These are phyloP conservation scores for Amanita molliuscula DNA, from an alignment of 768 basidiomycete species.

Conservation along the genomic window DNA sequence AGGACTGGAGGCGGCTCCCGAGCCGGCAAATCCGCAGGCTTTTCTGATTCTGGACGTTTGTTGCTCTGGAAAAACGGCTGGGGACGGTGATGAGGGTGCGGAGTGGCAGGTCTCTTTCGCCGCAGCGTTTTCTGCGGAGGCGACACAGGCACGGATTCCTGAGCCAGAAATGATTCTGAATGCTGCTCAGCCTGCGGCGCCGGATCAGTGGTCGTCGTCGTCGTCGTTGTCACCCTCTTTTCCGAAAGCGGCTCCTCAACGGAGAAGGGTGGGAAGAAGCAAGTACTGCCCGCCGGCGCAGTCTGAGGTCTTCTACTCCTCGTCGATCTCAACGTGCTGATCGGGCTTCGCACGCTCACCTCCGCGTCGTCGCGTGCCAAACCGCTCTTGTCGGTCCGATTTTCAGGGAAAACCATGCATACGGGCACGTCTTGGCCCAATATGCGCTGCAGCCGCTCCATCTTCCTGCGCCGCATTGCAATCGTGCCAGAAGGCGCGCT, in stretches of 20 bases:
- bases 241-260: neutral
- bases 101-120: neutral
- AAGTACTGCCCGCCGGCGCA: neutral
- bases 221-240: neutral
- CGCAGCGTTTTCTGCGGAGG: neutral
- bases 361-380: neutral
- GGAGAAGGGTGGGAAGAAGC: neutral
- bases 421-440: conserved; percentile 4
- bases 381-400: neutral
- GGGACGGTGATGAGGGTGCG: neutral
- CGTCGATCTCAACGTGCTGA: neutral
- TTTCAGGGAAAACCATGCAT: neutral
- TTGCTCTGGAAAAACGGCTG: neutral
- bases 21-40: too few relatives aligned
- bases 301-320: neutral
- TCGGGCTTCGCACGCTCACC: neutral
- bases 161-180: neutral
- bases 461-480: conserved; percentile 2
- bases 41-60: too few relatives aligned
- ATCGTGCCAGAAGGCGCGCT: neutral
- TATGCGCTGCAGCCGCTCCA: neutral
- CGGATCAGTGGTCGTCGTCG: too few relatives aligned
- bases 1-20: too few relatives aligned
- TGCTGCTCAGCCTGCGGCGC: too few relatives aligned
- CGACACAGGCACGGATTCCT: neutral